A percentile compares a stretch with the other conserved stretches of the same genome.
phyloP scores from a whole-genome alignment of 345 rosid genomes.

The Linum trigynum region DNA sequence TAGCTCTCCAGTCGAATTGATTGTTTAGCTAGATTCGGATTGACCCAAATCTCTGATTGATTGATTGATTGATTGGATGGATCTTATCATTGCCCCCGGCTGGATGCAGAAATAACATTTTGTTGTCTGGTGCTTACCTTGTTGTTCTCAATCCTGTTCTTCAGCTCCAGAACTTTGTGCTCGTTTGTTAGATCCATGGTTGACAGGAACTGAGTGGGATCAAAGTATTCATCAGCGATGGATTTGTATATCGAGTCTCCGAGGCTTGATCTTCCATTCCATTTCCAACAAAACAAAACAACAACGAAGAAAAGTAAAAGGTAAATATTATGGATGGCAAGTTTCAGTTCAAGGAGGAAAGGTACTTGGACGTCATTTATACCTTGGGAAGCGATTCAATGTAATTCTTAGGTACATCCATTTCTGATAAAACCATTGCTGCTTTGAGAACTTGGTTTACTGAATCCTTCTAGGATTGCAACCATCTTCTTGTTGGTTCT shows the following conservation, averaged over 20 bases:
- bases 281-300: conserved; percentile 3
- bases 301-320: neutral
- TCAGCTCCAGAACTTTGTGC: conserved; percentile 75
- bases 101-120: neutral
- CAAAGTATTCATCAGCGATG: conserved; percentile 80
- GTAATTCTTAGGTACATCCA: conserved; percentile 79
- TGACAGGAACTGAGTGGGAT: conserved; percentile 66
- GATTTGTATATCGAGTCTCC: conserved; percentile 80
- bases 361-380: neutral
- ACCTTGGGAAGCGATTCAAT: conserved; percentile 92
- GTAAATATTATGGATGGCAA: too few relatives aligned
- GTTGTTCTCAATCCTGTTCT: conserved; percentile 74
- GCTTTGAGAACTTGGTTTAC: conserved; percentile 91
- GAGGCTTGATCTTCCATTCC: conserved; percentile 92
- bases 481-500: conserved; percentile 47
- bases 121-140: conserved; percentile 42
- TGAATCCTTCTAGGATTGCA: conserved; percentile 72
- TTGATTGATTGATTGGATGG: too few relatives aligned
- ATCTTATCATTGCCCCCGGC: neutral
- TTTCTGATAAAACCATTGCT: conserved; percentile 93
- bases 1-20: too few relatives aligned
- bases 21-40: too few relatives aligned
- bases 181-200: conserved; percentile 71
- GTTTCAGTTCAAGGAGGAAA: too few relatives aligned
- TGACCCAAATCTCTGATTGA: too few relatives aligned